A percentile compares a stretch with the other conserved stretches of the same genome.
phyloP scores from a whole-genome alignment of 2,329 filamentous ascomycete species.

The Colletotrichum sp. region DNA sequence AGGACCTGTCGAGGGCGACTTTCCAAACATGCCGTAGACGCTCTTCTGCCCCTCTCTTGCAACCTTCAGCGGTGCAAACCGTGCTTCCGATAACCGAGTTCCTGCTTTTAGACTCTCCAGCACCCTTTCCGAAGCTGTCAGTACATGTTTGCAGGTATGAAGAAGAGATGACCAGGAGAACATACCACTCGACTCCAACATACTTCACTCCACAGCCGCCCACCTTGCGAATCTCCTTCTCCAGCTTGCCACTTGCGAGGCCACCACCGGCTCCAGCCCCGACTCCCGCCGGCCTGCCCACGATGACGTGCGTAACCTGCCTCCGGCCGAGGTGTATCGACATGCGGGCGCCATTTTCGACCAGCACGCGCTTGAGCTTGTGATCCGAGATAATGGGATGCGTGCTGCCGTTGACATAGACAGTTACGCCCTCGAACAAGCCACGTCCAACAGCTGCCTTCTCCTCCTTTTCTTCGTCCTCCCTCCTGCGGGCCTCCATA shows the following conservation, averaged over 20 bases:
- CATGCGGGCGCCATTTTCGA: conserved; percentile 73
- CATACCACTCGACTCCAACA: conserved; percentile 80
- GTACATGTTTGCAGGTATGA: not conserved
- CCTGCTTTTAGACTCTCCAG: conserved; percentile 82
- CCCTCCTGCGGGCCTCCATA: conserved; percentile 40
- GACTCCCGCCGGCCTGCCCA: conserved; percentile 63
- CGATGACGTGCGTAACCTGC: conserved; percentile 84
- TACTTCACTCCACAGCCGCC: conserved; percentile 77
- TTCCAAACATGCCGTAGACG: conserved; percentile 58
- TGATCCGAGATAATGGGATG: conserved; percentile 84
- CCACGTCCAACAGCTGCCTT: conserved; percentile 29
- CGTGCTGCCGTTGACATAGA: conserved; percentile 91
- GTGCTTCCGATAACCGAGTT: conserved; percentile 75
- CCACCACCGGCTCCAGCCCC: conserved; percentile 72
- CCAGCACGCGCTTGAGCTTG: conserved; percentile 79
- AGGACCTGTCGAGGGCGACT: not conserved
- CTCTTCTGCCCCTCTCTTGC: conserved; percentile 68
- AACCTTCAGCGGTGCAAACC: conserved; percentile 69
- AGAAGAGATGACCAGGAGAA: conserved; percentile 23
- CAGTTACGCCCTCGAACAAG: conserved; percentile 73
- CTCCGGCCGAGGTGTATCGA: conserved; percentile 74
- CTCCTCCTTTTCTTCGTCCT: conserved; percentile 55
- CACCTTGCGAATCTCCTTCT: conserved; percentile 75
- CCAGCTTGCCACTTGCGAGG: conserved; percentile 77
- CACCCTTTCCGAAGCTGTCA: conserved; percentile 56